Evolutionary conservation across 208 protist genomes (phyloP).

Genomic region (Leptomonas pyrrhocoris): DNA sequence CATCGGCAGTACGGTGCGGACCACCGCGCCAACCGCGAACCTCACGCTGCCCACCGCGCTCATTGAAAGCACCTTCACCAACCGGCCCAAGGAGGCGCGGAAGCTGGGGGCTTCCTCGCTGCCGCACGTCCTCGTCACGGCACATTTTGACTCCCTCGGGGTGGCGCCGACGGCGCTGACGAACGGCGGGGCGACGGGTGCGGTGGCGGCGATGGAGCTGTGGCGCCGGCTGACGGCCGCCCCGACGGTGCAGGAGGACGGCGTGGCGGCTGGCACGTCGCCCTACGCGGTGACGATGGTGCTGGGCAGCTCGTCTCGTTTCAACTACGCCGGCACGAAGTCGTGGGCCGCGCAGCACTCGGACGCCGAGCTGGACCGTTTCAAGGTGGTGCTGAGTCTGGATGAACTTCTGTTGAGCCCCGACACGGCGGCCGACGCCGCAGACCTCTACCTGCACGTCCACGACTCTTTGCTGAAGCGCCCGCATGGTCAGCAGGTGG

Average conservation of each 20-base stretch:
- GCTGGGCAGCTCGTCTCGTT: constrained; percentile 69
- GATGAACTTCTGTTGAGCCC: constrained; percentile 64
- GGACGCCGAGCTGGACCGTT: constrained; percentile 58
- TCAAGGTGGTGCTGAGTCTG: constrained; percentile 62
- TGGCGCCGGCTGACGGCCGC: constrained; percentile 62
- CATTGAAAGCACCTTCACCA: constrained; percentile 39
- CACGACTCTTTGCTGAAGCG: constrained; percentile 64
- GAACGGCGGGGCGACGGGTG: constrained; percentile 53
- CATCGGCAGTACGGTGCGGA: constrained; percentile 35
- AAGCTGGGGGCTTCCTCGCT: constrained; percentile 9
- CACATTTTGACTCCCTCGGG: constrained; percentile 77
- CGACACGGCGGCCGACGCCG: constrained; percentile 16
- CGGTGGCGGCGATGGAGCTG: constrained; percentile 72
- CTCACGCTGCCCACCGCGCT: constrained; percentile 37
- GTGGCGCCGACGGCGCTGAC: constrained; percentile 58
- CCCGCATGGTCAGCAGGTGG: constrained; percentile 47
- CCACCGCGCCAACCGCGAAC: constrained; percentile 40
- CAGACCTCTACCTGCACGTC: constrained; percentile 78
- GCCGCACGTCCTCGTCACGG: constrained; percentile 65
- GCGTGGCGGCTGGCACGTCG: constrained; percentile 1
- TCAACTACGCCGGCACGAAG: constrained; percentile 75
- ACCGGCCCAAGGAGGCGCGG: constrained; percentile 38
- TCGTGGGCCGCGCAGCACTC: constrained; percentile 52
- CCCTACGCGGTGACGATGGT: constrained; percentile 59
- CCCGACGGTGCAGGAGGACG: constrained; percentile 13